Percentiles rank a stretch among this genome's conserved stretches.
Conservation (phyloP, 768 basidiomycete genomes). For the Russula lepida region DNA sequence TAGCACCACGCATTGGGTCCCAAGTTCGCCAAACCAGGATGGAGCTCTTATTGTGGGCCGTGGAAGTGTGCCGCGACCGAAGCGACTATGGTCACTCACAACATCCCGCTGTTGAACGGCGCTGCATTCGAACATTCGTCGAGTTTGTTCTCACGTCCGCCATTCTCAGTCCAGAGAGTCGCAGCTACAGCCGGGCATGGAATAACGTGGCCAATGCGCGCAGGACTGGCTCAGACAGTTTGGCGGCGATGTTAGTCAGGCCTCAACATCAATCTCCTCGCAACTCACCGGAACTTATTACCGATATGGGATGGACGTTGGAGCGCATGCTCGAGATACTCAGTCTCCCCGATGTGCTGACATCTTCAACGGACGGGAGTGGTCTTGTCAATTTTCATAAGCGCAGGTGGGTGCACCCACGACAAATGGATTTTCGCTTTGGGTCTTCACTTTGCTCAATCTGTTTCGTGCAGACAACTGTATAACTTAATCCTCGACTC, state of each 20-base stretch:
- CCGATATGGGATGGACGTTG: conserved; percentile 77
- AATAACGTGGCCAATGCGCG: conserved; percentile 58
- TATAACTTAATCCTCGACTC: conserved; percentile 52
- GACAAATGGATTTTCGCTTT: neutral
- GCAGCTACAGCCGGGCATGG: conserved; percentile 75
- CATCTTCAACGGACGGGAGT: conserved; percentile 43
- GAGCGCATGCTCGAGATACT: conserved; percentile 77
- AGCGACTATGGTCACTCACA: conserved; percentile 36
- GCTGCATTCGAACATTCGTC: conserved; percentile 70
- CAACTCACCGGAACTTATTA: conserved; percentile 44
- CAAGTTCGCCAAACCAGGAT: conserved; percentile 60
- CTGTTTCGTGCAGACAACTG: conserved; percentile 43
- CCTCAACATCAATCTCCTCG: conserved; percentile 36
- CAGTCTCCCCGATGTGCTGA: conserved; percentile 61
- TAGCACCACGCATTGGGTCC: conserved; percentile 54
- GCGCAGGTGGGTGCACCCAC: conserved; percentile 47
- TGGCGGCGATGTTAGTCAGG: conserved; percentile 46
- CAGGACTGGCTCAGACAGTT: conserved; percentile 52
- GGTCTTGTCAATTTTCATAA: conserved; percentile 76
- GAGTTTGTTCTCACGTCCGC: conserved; percentile 73
- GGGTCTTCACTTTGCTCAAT: conserved; percentile 12
- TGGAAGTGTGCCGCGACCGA: conserved; percentile 65
- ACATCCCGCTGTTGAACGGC: conserved; percentile 41
- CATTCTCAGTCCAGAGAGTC: conserved; percentile 67
- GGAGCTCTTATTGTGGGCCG: conserved; percentile 59